Evolutionary conservation across 2,329 filamentous ascomycete species (phyloP), one percentile per base, ranked within the genome.

Genomic region (Xylariaceae sp.): DNA sequence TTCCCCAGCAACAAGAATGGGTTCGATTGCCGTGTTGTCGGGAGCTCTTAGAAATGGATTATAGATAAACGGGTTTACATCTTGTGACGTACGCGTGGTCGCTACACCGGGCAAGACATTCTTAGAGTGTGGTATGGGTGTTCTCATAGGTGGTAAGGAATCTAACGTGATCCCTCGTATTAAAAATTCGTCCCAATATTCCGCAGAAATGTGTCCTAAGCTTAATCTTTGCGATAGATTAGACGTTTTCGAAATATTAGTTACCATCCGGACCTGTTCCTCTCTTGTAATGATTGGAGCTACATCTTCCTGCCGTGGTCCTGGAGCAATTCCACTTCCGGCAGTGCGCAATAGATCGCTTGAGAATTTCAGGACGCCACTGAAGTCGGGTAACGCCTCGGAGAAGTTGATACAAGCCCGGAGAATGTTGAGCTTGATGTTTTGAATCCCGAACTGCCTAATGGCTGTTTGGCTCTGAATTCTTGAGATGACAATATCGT

Each of bases 171-270:
- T 78, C 60, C 86, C 86, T 48, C 95, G 87, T 45, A 99, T 82
- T 7, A 99, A 79, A 65, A 98, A 98, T 67, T 96, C 91, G 71
- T 99, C 95, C 95, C 95, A 99, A 70, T 97, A 99, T 64, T 95
- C 89, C 5, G 91, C 92, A 50, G 86, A 81, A 42, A 93, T 74
- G 53, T 88, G 76, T 4, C 82, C 77, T 23, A 92, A 76, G 0
- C 92, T 92, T 21, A 97, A 75, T 56, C 89, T 87, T 57, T 84
- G 84, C 0, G 90, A 88, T n/a, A 95, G 84, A 29, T 81, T 84
- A 26, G 93, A 85, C 0, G 93, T 96, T 60, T 93, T 89, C 37
- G 88, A 85, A 56, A 99, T 93, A 64, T 93, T 96, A 44, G 89
- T 90, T 45, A 88, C 81, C n/a, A 98, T 78, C 21, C 89, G 86